Evolutionary conservation across 2,329 filamentous ascomycete species (phyloP).

Genomic region (Talaromyces sp.): DNA sequence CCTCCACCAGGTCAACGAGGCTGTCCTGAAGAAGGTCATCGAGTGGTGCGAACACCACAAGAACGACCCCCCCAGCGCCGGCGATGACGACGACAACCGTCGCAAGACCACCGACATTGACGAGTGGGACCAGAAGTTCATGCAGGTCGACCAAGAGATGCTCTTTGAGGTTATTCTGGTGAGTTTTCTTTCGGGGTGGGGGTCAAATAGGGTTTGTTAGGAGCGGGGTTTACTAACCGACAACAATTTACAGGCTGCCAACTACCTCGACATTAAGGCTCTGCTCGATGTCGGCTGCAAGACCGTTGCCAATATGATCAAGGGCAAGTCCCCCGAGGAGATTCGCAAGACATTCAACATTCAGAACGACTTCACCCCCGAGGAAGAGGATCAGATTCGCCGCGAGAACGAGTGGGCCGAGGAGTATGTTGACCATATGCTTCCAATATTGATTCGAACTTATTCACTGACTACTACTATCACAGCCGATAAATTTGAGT

Average conservation of each 20-base stretch:
- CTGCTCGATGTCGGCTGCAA: slow-evolving; percentile 98
- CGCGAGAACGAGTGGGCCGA: slow-evolving; percentile 91
- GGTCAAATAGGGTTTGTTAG: background rate
- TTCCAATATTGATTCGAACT: background rate
- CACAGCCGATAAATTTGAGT: slow-evolving; percentile 1
- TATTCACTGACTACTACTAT: background rate
- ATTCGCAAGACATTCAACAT: slow-evolving; percentile 99
- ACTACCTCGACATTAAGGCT: slow-evolving; percentile 98
- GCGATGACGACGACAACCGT: slow-evolving; percentile 87
- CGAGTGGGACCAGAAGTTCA: slow-evolving; percentile 99
- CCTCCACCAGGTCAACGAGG: slow-evolving; percentile 73
- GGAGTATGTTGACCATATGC: slow-evolving; percentile 55
- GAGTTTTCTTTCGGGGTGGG: slow-evolving; percentile 44
- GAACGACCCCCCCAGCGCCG: slow-evolving; percentile 76
- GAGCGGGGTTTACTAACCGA: slow-evolving; percentile 4
- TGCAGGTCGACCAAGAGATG: slow-evolving; percentile 99
- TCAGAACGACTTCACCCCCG: slow-evolving; percentile 97
- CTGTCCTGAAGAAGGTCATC: slow-evolving; percentile 91
- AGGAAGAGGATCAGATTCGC: slow-evolving; percentile 97
- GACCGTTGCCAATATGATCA: slow-evolving; percentile 99
- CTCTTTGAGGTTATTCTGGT: slow-evolving; percentile 98
- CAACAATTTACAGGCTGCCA: slow-evolving; percentile 70
- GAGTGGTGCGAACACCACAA: slow-evolving; percentile 98
- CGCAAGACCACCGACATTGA: slow-evolving; percentile 99
- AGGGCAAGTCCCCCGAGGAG: slow-evolving; percentile 99